phyloP scores from a whole-genome alignment of 495 filamentous ascomycete genomes.

The Parmelia sp. region DNA sequence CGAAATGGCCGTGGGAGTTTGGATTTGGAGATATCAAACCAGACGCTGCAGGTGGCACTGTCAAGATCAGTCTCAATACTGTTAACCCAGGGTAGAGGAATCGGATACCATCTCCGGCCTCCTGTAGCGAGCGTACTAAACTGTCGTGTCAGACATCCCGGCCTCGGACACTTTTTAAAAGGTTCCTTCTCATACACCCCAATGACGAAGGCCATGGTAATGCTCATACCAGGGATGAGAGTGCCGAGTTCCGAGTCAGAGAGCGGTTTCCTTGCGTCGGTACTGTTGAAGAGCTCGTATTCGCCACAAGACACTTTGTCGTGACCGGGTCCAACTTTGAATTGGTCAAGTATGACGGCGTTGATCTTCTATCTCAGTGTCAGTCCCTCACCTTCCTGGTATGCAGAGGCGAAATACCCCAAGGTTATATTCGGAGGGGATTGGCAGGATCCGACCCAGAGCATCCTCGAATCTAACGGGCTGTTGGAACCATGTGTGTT shows the following conservation, averaged over 20 bases:
- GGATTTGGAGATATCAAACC: slow-evolving; percentile 4
- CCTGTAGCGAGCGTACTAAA: neutral
- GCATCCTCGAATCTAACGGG: slow-evolving; percentile 26
- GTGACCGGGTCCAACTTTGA: slow-evolving; percentile 16
- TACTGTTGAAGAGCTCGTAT: slow-evolving; percentile 26
- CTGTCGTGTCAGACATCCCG: neutral
- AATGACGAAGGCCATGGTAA: slow-evolving; percentile 24
- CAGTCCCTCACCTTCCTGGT: neutral
- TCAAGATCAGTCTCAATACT: neutral
- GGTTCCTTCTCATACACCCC: neutral
- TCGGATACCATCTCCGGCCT: slow-evolving; percentile 9
- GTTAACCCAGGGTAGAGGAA: neutral
- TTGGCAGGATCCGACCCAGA: slow-evolving; percentile 21
- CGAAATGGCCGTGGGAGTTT: slow-evolving; percentile 8
- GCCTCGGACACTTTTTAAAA: slow-evolving; percentile 7
- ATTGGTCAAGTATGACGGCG: slow-evolving; percentile 22
- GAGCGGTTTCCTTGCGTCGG: slow-evolving; percentile 15
- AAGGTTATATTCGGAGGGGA: slow-evolving; percentile 26
- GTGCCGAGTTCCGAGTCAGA: neutral
- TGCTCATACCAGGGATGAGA: slow-evolving; percentile 18
- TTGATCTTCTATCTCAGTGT: slow-evolving; percentile 15
- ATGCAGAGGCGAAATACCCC: neutral
- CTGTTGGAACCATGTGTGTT: slow-evolving; percentile 21
- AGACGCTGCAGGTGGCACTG: slow-evolving; percentile 10
- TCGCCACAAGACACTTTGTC: slow-evolving; percentile 19